Conservation (phyloP, 1,284 basidiomycete genomes). For the Hypsizygus ulmarius region DNA sequence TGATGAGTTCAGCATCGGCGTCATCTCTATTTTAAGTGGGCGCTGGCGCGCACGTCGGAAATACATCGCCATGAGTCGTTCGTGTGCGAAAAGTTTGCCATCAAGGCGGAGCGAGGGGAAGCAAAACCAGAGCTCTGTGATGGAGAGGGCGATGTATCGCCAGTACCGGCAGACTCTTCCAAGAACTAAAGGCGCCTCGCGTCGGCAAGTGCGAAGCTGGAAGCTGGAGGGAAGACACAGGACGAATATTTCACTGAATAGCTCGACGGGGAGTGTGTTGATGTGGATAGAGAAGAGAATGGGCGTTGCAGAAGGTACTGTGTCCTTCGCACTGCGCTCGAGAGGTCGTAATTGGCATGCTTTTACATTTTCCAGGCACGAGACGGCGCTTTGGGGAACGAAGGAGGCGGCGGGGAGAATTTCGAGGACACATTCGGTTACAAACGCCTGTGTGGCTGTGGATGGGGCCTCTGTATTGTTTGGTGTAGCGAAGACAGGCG, state of each 20-base stretch:
- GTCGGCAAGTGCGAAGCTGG: neutral
- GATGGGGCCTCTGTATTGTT: too few species aligned
- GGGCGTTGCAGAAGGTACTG: too few species aligned
- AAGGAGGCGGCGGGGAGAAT: too few species aligned
- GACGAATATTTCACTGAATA: constrained; percentile 7
- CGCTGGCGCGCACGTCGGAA: neutral
- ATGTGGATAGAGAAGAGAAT: too few species aligned
- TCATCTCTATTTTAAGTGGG: constrained; percentile 1
- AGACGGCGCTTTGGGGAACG: too few species aligned
- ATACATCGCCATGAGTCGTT: constrained; percentile 3
- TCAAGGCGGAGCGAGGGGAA: neutral
- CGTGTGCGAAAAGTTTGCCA: neutral
- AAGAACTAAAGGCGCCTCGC: constrained; percentile 6
- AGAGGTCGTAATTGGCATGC: too few species aligned
- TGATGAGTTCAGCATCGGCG: neutral
- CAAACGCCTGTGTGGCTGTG: too few species aligned
- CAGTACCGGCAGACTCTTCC: constrained; percentile 5
- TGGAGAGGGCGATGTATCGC: neutral
- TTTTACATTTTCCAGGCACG: too few species aligned
- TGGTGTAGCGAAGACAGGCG: too few species aligned
- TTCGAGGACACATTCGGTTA: too few species aligned
- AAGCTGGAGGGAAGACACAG: constrained; percentile 1
- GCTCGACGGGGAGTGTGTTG: neutral
- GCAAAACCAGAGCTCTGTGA: neutral
- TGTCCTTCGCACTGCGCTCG: too few species aligned